phyloP scores from a whole-genome alignment of 169 alveolate genomes.

The Plasmodium vivax region DNA sequence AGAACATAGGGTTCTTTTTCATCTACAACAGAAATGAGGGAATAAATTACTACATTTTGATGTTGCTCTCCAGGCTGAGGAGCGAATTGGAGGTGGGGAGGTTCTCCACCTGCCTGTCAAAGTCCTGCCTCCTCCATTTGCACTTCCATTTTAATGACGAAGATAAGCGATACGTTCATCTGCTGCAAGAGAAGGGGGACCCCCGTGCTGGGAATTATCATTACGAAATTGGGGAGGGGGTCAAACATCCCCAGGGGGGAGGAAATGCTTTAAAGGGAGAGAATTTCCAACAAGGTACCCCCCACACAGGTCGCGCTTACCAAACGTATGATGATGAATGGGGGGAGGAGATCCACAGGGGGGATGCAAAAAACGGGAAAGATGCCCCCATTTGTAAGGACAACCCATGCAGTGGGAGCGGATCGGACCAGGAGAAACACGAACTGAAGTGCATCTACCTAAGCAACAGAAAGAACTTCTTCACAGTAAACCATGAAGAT shows the following conservation, averaged over 20 bases:
- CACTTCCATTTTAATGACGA: conserved; percentile 24
- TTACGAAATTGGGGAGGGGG: conserved; percentile 22
- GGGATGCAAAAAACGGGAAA: not conserved
- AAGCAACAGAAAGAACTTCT: conserved; percentile 34
- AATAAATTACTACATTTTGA: conserved; percentile 48
- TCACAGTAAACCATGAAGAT: not conserved
- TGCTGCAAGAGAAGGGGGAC: not conserved
- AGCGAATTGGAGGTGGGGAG: not conserved
- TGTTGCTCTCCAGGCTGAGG: conserved; percentile 31
- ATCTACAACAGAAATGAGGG: conserved; percentile 62
- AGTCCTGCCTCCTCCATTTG: conserved; percentile 17
- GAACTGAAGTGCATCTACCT: conserved; percentile 35
- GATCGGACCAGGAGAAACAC: not conserved
- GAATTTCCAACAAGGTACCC: not conserved
- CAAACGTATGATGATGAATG: not conserved
- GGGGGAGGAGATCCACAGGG: not conserved
- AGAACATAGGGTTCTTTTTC: conserved; percentile 67
- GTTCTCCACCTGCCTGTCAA: conserved; percentile 21
- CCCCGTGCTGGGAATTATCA: not conserved
- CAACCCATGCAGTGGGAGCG: not conserved
- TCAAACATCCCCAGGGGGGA: not conserved
- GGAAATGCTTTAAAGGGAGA: not conserved
- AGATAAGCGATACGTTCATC: conserved; percentile 23
- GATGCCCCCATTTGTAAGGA: not conserved
- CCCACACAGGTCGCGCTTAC: not conserved